Percentiles rank a stretch among this genome's conserved stretches.
Evolutionary conservation across 306 rosid species (phyloP).

Genomic region (Pterocarpus santalinus): DNA sequence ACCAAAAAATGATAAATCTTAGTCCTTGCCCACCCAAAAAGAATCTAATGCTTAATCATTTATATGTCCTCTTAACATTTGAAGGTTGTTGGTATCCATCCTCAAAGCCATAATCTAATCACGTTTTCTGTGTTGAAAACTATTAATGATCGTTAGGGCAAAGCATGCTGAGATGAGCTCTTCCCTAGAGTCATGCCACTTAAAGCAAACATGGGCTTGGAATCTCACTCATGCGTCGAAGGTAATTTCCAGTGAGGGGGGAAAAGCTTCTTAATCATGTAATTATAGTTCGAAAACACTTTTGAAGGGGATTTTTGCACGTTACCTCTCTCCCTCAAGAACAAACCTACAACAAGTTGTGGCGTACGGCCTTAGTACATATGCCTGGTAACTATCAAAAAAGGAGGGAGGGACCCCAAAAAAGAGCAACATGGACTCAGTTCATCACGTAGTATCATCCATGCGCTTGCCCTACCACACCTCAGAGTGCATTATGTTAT

Average conservation of each 20-base stretch:
- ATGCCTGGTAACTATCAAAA: constrained; percentile 37
- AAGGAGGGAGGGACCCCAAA: constrained; percentile 39
- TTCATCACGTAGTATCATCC: constrained; percentile 46
- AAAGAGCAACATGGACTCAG: constrained; percentile 48
- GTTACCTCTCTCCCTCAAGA: background rate
- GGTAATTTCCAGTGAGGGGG: background rate
- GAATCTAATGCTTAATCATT: background rate
- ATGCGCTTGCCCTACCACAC: constrained; percentile 49
- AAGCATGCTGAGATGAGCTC: constrained; percentile 22
- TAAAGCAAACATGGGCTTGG: background rate
- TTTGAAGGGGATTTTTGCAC: background rate
- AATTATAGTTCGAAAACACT: background rate
- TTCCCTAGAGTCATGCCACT: background rate
- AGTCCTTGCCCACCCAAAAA: background rate
- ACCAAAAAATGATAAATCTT: background rate
- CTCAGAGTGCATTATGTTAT: constrained; percentile 4
- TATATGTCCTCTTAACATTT: background rate
- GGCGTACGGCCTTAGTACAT: constrained; percentile 33
- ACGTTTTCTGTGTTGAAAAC: background rate
- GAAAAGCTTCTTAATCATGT: background rate
- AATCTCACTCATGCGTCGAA: constrained; percentile 11
- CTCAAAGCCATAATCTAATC: background rate
- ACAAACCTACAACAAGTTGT: constrained; percentile 34
- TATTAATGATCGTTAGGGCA: background rate
- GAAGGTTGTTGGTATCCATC: background rate